phyloP scores from a whole-genome alignment of 2,329 filamentous ascomycete genomes.

The Penicillium sp. region DNA sequence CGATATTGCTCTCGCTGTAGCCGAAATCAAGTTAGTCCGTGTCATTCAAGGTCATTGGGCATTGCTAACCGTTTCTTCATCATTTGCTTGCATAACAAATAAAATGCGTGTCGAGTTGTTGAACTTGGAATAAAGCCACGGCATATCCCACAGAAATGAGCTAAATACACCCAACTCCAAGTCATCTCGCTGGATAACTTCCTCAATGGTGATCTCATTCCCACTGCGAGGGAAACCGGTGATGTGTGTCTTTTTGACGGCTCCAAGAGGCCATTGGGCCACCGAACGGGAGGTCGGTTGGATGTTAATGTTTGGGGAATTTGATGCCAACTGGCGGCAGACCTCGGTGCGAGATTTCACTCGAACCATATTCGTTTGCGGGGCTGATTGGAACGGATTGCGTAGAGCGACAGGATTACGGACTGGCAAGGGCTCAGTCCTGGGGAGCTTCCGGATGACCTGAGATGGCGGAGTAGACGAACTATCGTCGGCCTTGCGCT shows the following conservation, averaged over 20 bases:
- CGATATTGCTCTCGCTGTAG: constrained; percentile 39
- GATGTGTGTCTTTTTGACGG: constrained; percentile 79
- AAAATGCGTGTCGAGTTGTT: constrained; percentile 60
- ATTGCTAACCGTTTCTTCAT: constrained; percentile 42
- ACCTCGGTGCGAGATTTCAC: background rate
- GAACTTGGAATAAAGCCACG: constrained; percentile 74
- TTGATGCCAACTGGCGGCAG: constrained; percentile 4
- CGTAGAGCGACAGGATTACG: background rate
- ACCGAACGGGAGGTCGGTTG: constrained; percentile 22
- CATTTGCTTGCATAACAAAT: constrained; percentile 61
- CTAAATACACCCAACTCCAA: constrained; percentile 78
- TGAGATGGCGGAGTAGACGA: constrained; percentile 34
- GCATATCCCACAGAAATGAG: constrained; percentile 80
- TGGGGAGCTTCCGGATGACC: constrained; percentile 27
- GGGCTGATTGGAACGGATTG: background rate
- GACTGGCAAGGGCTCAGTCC: constrained; percentile 2
- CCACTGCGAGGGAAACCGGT: constrained; percentile 58
- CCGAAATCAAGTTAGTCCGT: background rate
- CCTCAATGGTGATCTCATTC: constrained; percentile 83
- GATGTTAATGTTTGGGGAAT: background rate
- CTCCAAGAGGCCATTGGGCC: constrained; percentile 57
- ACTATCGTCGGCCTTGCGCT: constrained; percentile 53
- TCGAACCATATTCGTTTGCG: background rate
- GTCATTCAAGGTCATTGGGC: background rate
- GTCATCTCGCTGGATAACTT: constrained; percentile 71